Conservation (phyloP, 345 rosid genomes). For the Brassica napus region DNA sequence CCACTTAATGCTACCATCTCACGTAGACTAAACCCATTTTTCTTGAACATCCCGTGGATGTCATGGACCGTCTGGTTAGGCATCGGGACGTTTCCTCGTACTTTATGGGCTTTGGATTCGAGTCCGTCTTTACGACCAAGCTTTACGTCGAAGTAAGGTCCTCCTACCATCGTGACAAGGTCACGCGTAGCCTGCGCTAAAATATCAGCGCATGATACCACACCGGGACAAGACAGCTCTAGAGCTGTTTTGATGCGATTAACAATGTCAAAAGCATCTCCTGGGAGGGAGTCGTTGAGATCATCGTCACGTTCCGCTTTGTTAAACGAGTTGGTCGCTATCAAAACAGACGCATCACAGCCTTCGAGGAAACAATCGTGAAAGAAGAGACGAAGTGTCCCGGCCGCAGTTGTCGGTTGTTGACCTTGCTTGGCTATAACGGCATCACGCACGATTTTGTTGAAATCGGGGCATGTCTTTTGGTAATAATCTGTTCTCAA, state of each 20-base stretch:
- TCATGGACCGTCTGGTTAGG: conserved; percentile 45
- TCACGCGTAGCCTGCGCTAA: conserved; percentile 55
- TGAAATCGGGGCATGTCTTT: conserved; percentile 54
- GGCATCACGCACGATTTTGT: conserved; percentile 46
- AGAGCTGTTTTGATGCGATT: conserved; percentile 49
- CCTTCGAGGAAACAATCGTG: conserved; percentile 70
- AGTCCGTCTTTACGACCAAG: conserved; percentile 66
- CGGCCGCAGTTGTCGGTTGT: conserved; percentile 61
- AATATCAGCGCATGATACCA: conserved; percentile 64
- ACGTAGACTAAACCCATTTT: conserved; percentile 43
- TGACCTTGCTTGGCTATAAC: conserved; percentile 39
- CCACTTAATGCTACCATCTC: conserved; percentile 65
- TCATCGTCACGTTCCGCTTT: conserved; percentile 59
- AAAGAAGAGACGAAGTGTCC: conserved; percentile 51
- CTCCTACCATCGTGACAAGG: conserved; percentile 61
- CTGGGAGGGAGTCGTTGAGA: conserved; percentile 51
- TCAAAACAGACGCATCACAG: conserved; percentile 58
- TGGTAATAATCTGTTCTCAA: conserved; percentile 51
- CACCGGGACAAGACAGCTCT: conserved; percentile 55
- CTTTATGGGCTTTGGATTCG: conserved; percentile 44
- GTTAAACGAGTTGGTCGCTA: conserved; percentile 52
- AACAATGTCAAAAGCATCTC: conserved; percentile 59
- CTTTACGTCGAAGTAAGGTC: conserved; percentile 48
- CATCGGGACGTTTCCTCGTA: conserved; percentile 41
- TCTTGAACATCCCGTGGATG: conserved; percentile 38